Base-by-base conservation (phyloP, 371 early-diverging fungal genomes). In the Mucor irregularis region DNA sequence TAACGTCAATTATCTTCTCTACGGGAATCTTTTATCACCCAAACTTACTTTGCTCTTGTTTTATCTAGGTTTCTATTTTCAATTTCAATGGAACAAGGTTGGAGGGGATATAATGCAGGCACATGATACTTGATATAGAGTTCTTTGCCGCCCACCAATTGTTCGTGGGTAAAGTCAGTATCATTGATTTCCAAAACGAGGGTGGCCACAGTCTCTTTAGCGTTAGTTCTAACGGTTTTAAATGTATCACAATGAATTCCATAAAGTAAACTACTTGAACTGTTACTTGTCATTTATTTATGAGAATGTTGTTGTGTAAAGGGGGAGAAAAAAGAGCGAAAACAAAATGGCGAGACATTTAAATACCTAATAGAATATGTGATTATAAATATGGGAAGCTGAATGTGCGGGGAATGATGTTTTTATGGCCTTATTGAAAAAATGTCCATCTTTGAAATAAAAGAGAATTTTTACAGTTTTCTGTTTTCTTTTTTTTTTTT, bases 21-120 rank as follows among this genome's bases (percentile, higher is more conserved):
- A 13, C 4, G 4, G 30, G 50, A 8, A 22, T 29, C 17, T 33
- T 28, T n/a, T 2, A 22, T 25, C n/a, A 25, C 5, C 11, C 4
- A n/a, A 26, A 17, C 33, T 33, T 55, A 54, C 50, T 28, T 51
- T 21, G 34, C 33, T 26, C 62, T 43, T 7, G 74, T 76, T 8
- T 58, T 49, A 14, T 74, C 77, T n/a, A 80, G 46, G 3, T 68
- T 62, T 24, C 67, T 73, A 22, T 69, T 72, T 29, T 73, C 78
- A 10, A 82, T 50, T 25, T 78, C 79, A 53, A 84, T 73, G 2
- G 62, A 57, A 51, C 83, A 79, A 0, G 80, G 71, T 14, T 76
- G 62, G 4, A 82, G 53, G 38, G 85, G 85, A 42, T 81, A 84
- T 16, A 62, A 28, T 24, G 21, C 51, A 5, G 85, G 85, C 21